A percentile compares a stretch with the other conserved stretches of the same genome.
Evolutionary conservation across 371 early-diverging fungal species (phyloP).

Genomic region (Apophysomyces trapeziformis): DNA sequence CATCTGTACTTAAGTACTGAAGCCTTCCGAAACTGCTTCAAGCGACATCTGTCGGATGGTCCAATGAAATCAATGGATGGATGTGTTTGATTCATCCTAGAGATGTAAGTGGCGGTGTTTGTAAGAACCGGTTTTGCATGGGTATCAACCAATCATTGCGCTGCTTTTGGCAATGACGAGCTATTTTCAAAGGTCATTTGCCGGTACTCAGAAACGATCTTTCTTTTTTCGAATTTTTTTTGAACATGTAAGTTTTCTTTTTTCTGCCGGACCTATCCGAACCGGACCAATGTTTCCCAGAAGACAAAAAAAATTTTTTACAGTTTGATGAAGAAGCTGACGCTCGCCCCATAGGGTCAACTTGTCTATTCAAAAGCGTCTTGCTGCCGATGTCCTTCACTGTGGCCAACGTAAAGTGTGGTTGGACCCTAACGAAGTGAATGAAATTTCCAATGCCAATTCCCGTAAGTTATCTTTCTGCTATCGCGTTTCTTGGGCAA

Average conservation of each 20-base stretch:
- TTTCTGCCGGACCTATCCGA: slow-evolving; percentile 11
- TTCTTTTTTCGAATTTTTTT: slow-evolving; percentile 19
- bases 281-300: not conserved
- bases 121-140: not conserved
- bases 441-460: slow-evolving; percentile 16
- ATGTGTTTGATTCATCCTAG: slow-evolving; percentile 6
- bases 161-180: not conserved
- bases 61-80: slow-evolving; percentile 29
- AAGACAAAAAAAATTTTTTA: slow-evolving; percentile 13
- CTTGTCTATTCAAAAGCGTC: slow-evolving; percentile 77
- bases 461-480: not conserved
- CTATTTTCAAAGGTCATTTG: slow-evolving; percentile 12
- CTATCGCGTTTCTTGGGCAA: not conserved
- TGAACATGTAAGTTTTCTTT: slow-evolving; percentile 19
- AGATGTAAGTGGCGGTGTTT: slow-evolving; percentile 3
- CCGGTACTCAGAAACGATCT: slow-evolving; percentile 3
- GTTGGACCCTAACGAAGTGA: slow-evolving; percentile 98
- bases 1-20: too few relatives aligned
- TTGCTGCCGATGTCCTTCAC: slow-evolving; percentile 59
- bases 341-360: slow-evolving; percentile 60
- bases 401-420: slow-evolving; percentile 99
- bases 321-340: slow-evolving; percentile 6
- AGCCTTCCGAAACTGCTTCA: too few relatives aligned
- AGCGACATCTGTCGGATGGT: not conserved
- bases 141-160: slow-evolving; percentile 4